Percentiles rank a stretch among this genome's conserved stretches.
These are phyloP conservation scores for Geranium incanum DNA, from an alignment of 441 rosid species.

Conservation along the genomic window DNA sequence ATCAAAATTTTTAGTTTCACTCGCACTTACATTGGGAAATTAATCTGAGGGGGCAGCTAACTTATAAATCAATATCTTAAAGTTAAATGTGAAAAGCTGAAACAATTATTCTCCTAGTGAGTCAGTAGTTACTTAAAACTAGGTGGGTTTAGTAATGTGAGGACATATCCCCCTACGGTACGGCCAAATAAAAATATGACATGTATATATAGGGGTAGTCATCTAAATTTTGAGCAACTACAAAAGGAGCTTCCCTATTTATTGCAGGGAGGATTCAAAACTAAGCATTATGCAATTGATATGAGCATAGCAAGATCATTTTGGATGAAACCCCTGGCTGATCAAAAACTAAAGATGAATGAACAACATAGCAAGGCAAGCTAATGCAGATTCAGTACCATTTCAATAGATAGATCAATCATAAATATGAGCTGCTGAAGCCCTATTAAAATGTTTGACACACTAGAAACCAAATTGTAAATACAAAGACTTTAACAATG, in stretches of 20 bases:
- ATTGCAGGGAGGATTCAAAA: background rate
- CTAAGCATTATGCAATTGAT: background rate
- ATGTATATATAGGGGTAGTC: background rate
- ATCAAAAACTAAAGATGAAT: background rate
- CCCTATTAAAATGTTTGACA: background rate
- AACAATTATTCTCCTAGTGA: background rate
- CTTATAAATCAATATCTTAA: background rate
- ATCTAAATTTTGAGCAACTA: background rate
- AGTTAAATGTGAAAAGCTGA: background rate
- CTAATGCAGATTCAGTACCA: background rate
- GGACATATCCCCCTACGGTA: background rate
- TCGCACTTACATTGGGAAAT: background rate
- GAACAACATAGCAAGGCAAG: background rate
- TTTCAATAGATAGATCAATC: background rate
- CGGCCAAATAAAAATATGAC: too few relatives aligned
- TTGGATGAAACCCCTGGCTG: background rate
- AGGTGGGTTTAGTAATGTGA: background rate
- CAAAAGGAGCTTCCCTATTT: background rate
- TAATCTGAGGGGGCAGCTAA: background rate
- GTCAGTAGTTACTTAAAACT: background rate
- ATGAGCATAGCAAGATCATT: background rate
- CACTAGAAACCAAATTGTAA: background rate
- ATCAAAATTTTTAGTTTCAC: background rate
- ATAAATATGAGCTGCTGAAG: background rate
- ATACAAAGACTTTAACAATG: background rate